Evolutionary conservation across 768 basidiomycete genomes (phyloP).

Genomic region (Guyanaporus albipodus): DNA sequence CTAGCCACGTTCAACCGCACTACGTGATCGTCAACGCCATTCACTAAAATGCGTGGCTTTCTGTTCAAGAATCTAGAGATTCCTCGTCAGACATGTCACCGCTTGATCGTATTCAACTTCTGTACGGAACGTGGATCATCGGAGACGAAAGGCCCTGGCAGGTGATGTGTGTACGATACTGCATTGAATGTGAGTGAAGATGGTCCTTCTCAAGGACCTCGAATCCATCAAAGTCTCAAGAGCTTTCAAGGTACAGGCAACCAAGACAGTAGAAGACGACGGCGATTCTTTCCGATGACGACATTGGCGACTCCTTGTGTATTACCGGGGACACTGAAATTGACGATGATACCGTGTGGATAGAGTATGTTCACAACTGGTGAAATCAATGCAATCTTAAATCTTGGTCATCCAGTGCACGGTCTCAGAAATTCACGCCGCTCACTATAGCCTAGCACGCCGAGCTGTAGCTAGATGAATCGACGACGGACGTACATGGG

Average conservation of each 20-base stretch:
- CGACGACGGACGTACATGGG: too few species aligned
- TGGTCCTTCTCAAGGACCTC: not conserved
- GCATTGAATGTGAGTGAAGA: not conserved
- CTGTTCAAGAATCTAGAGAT: not conserved
- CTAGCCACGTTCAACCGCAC: not conserved
- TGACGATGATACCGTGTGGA: conserved; percentile 1
- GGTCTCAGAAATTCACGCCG: not conserved
- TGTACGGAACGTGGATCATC: not conserved
- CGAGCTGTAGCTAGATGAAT: not conserved
- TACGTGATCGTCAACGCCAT: not conserved
- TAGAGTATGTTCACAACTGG: not conserved
- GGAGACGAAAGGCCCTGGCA: not conserved
- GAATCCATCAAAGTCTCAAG: not conserved
- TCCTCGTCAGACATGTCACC: not conserved
- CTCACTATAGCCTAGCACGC: too few species aligned
- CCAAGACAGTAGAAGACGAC: not conserved
- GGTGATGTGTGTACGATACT: not conserved
- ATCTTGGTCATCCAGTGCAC: too few species aligned
- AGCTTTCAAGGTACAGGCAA: not conserved
- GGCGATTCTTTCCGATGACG: not conserved
- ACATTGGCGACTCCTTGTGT: not conserved
- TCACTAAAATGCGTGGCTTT: not conserved
- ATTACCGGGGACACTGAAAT: not conserved
- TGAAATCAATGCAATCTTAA: not conserved
- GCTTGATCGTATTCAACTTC: not conserved